Evolutionary conservation across 2,329 filamentous ascomycete species (phyloP).

Genomic region (Colletotrichum filicis): DNA sequence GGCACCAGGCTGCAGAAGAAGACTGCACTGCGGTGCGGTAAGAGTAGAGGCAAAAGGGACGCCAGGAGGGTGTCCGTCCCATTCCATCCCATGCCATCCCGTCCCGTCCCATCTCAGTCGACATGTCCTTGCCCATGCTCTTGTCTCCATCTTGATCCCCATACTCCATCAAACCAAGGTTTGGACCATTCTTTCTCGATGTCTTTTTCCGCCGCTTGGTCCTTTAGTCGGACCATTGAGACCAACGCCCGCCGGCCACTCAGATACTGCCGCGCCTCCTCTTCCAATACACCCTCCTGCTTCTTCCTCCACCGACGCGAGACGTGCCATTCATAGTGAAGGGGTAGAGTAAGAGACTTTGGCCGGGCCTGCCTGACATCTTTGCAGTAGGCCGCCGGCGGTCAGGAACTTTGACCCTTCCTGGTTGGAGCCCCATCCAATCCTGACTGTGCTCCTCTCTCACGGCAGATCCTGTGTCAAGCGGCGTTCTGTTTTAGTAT

Average conservation of each 20-base stretch:
- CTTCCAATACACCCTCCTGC: conserved; percentile 4
- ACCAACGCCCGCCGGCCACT: conserved; percentile 17
- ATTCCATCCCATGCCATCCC: background rate
- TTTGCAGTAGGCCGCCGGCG: conserved; percentile 1
- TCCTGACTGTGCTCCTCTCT: background rate
- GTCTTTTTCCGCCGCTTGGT: conserved; percentile 7
- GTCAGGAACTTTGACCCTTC: conserved; percentile 6
- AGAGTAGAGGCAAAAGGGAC: background rate
- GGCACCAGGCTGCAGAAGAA: background rate
- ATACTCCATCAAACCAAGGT: conserved; percentile 29
- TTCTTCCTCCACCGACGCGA: conserved; percentile 13
- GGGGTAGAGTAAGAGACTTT: background rate
- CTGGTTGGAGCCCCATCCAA: background rate
- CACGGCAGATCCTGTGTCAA: conserved; percentile 3
- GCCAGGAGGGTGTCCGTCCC: conserved; percentile 12
- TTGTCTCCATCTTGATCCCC: conserved; percentile 25
- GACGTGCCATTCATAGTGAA: background rate
- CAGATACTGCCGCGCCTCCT: conserved; percentile 10
- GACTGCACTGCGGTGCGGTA: background rate
- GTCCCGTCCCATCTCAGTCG: conserved; percentile 17
- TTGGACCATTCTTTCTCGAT: conserved; percentile 17
- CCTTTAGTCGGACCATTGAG: background rate
- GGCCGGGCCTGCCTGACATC: background rate
- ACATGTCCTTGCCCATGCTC: conserved; percentile 22
- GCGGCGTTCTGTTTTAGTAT: background rate